phyloP scores from a whole-genome alignment of 2,329 filamentous ascomycete genomes.

The Talaromyces sp. region DNA sequence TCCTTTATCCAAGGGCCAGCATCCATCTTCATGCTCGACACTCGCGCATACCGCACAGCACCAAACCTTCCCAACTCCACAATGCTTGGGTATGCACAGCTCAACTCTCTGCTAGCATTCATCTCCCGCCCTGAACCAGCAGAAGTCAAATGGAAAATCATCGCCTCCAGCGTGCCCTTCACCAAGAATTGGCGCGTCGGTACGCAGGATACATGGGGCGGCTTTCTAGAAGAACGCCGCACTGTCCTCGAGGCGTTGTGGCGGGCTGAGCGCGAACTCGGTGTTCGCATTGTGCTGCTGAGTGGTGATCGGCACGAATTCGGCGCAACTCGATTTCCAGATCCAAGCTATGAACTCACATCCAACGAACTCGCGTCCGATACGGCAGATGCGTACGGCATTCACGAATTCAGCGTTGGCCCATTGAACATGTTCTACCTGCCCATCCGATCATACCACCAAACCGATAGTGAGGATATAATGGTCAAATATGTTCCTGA shows the following conservation, averaged over 20 bases:
- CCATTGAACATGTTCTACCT: conserved; percentile 93
- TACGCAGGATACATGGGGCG: conserved; percentile 86
- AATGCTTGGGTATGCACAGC: conserved; percentile 79
- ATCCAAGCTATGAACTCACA: conserved; percentile 31
- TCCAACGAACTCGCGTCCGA: conserved; percentile 22
- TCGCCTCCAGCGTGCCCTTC: conserved; percentile 87
- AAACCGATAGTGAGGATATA: conserved; percentile 77
- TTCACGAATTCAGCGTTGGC: conserved; percentile 88
- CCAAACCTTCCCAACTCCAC: conserved; percentile 60
- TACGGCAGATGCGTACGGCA: conserved; percentile 30
- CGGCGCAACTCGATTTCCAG: conserved; percentile 73
- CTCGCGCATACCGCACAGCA: conserved; percentile 72
- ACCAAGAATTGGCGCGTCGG: conserved; percentile 97
- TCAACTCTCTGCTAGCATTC: conserved; percentile 74
- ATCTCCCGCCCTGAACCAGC: conserved; percentile 66
- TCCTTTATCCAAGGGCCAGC: conserved; percentile 85
- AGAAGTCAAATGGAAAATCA: conserved; percentile 88
- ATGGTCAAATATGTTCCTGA: conserved; percentile 76
- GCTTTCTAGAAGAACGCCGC: conserved; percentile 76
- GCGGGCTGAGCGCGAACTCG: conserved; percentile 67
- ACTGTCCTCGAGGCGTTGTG: conserved; percentile 86
- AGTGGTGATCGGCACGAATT: conserved; percentile 97
- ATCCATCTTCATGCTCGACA: conserved; percentile 92
- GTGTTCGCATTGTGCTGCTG: conserved; percentile 74
- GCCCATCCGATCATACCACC: conserved; percentile 75